Evolutionary conservation across 495 filamentous ascomycete species (phyloP).

Genomic region (Cercophora samala): DNA sequence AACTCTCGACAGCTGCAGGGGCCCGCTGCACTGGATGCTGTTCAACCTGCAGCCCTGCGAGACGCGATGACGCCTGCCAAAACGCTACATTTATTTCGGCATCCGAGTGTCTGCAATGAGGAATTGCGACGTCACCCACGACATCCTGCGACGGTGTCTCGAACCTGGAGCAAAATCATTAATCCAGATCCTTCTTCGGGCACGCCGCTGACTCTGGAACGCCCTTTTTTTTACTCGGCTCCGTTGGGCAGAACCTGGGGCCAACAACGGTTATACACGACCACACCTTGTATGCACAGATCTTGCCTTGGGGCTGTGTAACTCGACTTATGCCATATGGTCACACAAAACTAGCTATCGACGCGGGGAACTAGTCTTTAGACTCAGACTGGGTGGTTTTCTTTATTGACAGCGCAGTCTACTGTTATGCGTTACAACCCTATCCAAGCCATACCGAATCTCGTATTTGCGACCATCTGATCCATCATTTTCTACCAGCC

Average conservation of each 20-base stretch:
- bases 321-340: not conserved
- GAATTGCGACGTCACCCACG: not conserved
- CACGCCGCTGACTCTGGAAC: not conserved
- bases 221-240: not conserved
- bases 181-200: not conserved
- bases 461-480: not conserved
- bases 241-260: not conserved
- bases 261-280: not conserved
- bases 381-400: not conserved
- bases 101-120: not conserved
- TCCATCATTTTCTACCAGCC: not conserved
- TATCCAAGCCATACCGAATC: not conserved
- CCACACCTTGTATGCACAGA: not conserved
- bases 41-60: conserved; percentile 6
- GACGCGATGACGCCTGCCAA: not conserved
- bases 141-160: not conserved
- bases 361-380: not conserved
- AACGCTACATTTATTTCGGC: not conserved
- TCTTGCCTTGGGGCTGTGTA: not conserved
- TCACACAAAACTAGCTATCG: not conserved
- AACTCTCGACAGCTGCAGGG: conserved; percentile 5
- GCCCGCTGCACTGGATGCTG: not conserved
- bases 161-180: not conserved
- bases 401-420: conserved; percentile 3
- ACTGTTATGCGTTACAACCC: conserved; percentile 3